Percentiles rank a stretch among this genome's conserved stretches.
Evolutionary conservation across 371 early-diverging fungal species (phyloP).

Genomic region (Mucor sp.): DNA sequence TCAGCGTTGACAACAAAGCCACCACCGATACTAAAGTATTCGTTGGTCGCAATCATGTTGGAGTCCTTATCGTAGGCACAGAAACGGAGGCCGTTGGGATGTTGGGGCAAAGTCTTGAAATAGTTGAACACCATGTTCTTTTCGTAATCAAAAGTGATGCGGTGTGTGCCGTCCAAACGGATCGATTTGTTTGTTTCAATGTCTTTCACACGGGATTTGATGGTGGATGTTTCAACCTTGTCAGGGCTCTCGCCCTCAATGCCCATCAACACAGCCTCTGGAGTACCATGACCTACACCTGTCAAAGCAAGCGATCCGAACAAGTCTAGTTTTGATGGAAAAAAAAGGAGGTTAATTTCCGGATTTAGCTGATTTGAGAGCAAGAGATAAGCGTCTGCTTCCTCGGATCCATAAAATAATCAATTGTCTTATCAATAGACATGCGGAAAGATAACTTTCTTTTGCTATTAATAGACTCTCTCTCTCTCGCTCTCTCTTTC

Average conservation of each 20-base stretch:
- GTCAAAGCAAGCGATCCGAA: conserved; percentile 95
- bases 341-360: conserved; percentile 4
- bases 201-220: conserved; percentile 70
- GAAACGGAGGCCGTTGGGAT: conserved; percentile 96
- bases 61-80: conserved; percentile 81
- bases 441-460: not conserved
- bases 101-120: conserved; percentile 86
- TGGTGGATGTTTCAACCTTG: conserved; percentile 81
- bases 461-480: not conserved
- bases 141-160: conserved; percentile 81
- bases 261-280: conserved; percentile 88
- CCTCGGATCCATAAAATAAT: not conserved
- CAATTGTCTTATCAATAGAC: not conserved
- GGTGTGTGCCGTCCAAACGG: conserved; percentile 73
- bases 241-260: conserved; percentile 95
- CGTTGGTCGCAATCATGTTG: conserved; percentile 87
- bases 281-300: conserved; percentile 95
- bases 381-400: conserved; percentile 7
- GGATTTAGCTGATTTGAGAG: not conserved
- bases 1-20: conserved; percentile 95
- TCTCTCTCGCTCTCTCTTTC: not conserved
- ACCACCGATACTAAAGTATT: conserved; percentile 95
- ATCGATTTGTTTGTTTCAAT: conserved; percentile 73
- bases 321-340: conserved; percentile 70
- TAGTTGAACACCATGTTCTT: conserved; percentile 87